A percentile compares a stretch with the other conserved stretches of the same genome.
phyloP scores from a whole-genome alignment of 345 rosid genomes.

The Citrus maxima region DNA sequence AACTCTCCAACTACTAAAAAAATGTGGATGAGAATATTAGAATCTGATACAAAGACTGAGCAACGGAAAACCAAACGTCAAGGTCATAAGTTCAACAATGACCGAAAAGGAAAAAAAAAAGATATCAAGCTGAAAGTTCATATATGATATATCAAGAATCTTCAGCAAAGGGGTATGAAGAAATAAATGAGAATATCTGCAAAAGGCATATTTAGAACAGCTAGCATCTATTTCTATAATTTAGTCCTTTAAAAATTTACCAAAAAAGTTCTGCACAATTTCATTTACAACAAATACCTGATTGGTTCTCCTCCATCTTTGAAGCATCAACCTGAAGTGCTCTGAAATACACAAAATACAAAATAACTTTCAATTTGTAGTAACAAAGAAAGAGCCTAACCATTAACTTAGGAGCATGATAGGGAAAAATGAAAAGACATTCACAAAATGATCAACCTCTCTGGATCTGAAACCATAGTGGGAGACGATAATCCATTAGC shows the following conservation, averaged over 20 bases:
- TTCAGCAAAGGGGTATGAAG: neutral
- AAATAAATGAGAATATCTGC: neutral
- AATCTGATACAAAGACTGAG: neutral
- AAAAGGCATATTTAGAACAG: neutral
- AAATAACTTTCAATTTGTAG: neutral
- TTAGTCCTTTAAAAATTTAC: neutral
- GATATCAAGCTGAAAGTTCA: neutral
- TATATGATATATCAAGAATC: neutral
- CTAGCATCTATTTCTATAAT: neutral
- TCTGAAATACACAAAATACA: constrained; percentile 33
- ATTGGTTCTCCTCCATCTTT: constrained; percentile 35
- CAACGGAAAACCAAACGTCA: neutral
- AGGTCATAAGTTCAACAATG: neutral
- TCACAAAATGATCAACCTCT: constrained; percentile 37
- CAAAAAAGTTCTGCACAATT: neutral
- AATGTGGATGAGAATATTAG: neutral
- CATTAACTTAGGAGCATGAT: constrained; percentile 1
- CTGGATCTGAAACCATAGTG: constrained; percentile 17
- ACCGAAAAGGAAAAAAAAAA: neutral
- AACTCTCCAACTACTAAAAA: neutral
- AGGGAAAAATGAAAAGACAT: neutral
- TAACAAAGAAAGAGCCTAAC: constrained; percentile 2
- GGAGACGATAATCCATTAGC: constrained; percentile 32
- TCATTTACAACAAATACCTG: constrained; percentile 33
- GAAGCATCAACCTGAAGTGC: constrained; percentile 34